A percentile compares a stretch with the other conserved stretches of the same genome.
phyloP scores from a whole-genome alignment of 371 early-diverging fungal species.

The Funneliformis caledonium region DNA sequence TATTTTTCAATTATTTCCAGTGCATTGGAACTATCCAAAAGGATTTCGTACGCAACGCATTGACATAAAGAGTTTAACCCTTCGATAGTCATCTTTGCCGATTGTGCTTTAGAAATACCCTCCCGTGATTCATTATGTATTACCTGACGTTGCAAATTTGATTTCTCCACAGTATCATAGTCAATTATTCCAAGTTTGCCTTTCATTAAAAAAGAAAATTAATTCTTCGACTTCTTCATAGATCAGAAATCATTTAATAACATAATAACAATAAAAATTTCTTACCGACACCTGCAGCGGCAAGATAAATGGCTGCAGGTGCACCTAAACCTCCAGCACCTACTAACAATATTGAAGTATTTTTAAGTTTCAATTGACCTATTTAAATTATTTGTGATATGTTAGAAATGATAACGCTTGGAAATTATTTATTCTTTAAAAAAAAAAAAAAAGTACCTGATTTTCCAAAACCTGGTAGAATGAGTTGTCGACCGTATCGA shows the following conservation, averaged over 20 bases:
- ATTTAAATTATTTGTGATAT: not conserved
- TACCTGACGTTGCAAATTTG: conserved; percentile 97
- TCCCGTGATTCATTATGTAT: conserved; percentile 83
- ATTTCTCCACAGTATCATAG: conserved; percentile 92
- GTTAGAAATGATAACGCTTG: not conserved
- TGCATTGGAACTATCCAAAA: conserved; percentile 57
- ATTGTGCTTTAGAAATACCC: conserved; percentile 82
- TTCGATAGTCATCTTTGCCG: conserved; percentile 70
- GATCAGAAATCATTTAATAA: not conserved
- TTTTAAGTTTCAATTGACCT: conserved; percentile 85
- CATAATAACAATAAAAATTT: not conserved
- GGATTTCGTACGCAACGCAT: conserved; percentile 45
- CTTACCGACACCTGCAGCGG: conserved; percentile 88
- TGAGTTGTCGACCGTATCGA: conserved; percentile 93
- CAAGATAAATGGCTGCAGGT: conserved; percentile 90
- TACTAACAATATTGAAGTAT: conserved; percentile 84
- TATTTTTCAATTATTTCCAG: conserved; percentile 59
- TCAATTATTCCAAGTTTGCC: conserved; percentile 93
- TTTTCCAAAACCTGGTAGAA: conserved; percentile 86
- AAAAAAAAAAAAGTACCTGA: conserved; percentile 54
- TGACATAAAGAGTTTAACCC: conserved; percentile 52
- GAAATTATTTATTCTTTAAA: not conserved
- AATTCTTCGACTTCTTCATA: no score
- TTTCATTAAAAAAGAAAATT: conserved; percentile 29
- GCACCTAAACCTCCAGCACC: conserved; percentile 98